Base-by-base conservation (phyloP, 73 alveolate genomes). In the Stentor coeruleus region DNA sequence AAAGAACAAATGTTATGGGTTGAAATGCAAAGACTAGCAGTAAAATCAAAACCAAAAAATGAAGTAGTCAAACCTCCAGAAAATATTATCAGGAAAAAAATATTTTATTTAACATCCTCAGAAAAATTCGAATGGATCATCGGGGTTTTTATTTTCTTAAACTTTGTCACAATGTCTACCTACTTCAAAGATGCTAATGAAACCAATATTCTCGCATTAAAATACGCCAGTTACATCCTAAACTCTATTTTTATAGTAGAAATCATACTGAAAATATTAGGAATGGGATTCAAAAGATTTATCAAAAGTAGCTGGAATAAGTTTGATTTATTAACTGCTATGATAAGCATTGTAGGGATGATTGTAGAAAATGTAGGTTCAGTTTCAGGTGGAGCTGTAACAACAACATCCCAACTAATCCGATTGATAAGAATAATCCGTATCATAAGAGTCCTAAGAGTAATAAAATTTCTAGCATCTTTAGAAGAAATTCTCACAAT, bases 151-250 rank as follows among this genome's bases (percentile, higher is more conserved):
- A 95, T 97, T 36, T 89, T 97, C 35, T 91, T 92, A 40, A 97
- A 97, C 86, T 90, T 95, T 91, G 74, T 96, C 26, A 88, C 94
- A 58, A 92, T 97, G 99, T 98, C 98, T 3, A 59, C 91, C 81
- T 76, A 76, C 39, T 93, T 73, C 81, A 98, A 96, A 59, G 96
- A 86, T 59, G 86, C 93, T 39, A 55, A 88, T 35, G 41, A 66
- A 39, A 40, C 3, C 2, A 94, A 86, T 76, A 59, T 42, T 30
- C 36, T 30, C 38, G 49, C 74, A 20, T 86, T 94, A 11, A 88
- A 87, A 58, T 4, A 74, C 15, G 55, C 84, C 26, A 94, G 92
- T 76, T 40, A 77, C 36, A 82, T 86, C 20, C 85, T 95, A 74
- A 88, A 96, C 15, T 55, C 59, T 36, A 58, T 95, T 60, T 95